Percentiles rank a stretch among this genome's conserved stretches.
These are phyloP conservation scores for Starmera stellimalicola DNA, from an alignment of 1,139 yeast genomes.

Conservation along the genomic window DNA sequence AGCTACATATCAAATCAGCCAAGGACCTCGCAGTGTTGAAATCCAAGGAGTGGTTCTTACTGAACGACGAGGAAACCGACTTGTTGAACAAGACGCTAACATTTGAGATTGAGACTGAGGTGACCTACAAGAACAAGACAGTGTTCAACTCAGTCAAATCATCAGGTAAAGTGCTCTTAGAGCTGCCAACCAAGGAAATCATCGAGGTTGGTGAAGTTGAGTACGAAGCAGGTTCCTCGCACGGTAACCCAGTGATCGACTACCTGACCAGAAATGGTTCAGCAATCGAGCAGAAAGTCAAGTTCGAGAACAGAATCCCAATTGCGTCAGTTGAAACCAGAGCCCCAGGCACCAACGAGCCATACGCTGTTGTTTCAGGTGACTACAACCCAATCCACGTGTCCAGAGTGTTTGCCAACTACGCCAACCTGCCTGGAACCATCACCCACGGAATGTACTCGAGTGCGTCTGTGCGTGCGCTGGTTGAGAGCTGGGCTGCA, in stretches of 20 bases:
- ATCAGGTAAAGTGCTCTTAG: constrained; percentile 76
- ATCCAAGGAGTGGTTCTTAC: constrained; percentile 97
- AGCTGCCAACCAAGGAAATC: constrained; percentile 87
- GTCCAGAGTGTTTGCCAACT: constrained; percentile 86
- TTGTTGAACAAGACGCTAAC: constrained; percentile 73
- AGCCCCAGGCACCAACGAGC: constrained; percentile 73
- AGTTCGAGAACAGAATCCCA: constrained; percentile 86
- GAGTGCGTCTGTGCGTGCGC: constrained; percentile 87
- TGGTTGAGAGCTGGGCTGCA: constrained; percentile 98
- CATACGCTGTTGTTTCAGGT: constrained; percentile 95
- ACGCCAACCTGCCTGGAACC: constrained; percentile 92
- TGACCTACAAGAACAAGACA: constrained; percentile 67
- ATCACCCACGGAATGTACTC: constrained; percentile 99
- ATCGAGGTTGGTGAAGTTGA: constrained; percentile 80
- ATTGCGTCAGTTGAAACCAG: constrained; percentile 47
- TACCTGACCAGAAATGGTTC: constrained; percentile 87
- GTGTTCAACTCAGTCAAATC: constrained; percentile 78
- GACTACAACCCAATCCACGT: constrained; percentile 98
- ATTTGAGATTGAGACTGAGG: constrained; percentile 82
- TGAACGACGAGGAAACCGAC: constrained; percentile 55
- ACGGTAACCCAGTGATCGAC: constrained; percentile 96
- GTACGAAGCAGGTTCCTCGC: constrained; percentile 87
- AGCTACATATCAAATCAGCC: constrained; percentile 59
- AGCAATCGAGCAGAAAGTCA: constrained; percentile 88
- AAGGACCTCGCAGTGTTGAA: constrained; percentile 90